Evolutionary conservation across 1,284 basidiomycete species (phyloP), one percentile per base, ranked within the genome.

Genomic region (Anthracocystis panici-leucophaei): DNA sequence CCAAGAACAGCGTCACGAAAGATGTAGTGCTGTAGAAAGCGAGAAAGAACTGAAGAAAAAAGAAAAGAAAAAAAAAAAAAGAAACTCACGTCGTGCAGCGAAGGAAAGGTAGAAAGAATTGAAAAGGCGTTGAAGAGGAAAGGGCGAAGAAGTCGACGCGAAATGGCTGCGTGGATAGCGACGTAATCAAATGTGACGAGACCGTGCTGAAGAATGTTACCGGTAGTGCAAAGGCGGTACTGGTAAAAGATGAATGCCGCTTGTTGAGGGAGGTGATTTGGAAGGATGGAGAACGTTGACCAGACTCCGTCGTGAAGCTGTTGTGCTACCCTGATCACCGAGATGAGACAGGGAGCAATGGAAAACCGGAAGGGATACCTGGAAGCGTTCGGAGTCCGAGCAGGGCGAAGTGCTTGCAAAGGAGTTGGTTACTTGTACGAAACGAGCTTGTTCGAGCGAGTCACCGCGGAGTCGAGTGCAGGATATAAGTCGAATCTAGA

Each of bases 1-100:
- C 33, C 42, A 27, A 31, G 23, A 23, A 25, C 5, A 35, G 53
- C 45, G 5, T 53, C 44, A 52, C 33, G 25, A 52, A 52, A 7
- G 14, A 20, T 14, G 35, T 29, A 41, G 8, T 25, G 51, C 23
- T 38, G 12, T 38, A 16, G 14, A 31, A 50, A 51, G 16, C 10
- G 9, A 25, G 25, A 25, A 31, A 12, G 20, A 40, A 50, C 31
- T 5, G 20, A 42, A 23, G 25, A 12, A 31, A 31, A 44, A 38
- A 33, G 21, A 50, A 51, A n/a, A 29, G 48, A 29, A 35, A 42
- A 18, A 55, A 42, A 41, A 12, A 29, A 46, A 18, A 58, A 27
- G 53, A 62, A 53, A 70, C 66, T 68, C 50, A 68, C 66, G 60
- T 55, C 66, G 56, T 59, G 60, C 60, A 69, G 60, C 57, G 48